phyloP scores from a whole-genome alignment of 169 alveolate species.

The Plasmodium coatneyi region DNA sequence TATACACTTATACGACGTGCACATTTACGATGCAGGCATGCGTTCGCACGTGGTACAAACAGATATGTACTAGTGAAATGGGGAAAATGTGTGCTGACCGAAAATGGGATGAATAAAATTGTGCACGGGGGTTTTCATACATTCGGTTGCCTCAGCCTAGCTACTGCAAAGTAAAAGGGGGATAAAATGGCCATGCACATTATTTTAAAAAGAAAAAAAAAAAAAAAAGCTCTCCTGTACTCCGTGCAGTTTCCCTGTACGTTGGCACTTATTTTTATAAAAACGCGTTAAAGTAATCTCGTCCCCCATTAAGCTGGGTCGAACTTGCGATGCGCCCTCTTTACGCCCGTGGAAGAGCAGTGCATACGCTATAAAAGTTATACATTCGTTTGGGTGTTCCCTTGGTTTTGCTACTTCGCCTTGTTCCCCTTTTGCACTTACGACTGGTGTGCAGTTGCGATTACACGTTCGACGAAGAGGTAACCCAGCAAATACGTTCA shows the following conservation, averaged over 20 bases:
- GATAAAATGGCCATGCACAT: not conserved
- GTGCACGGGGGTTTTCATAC: not conserved
- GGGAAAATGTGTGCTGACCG: not conserved
- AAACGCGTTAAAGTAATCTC: not conserved
- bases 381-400: not conserved
- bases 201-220: not conserved
- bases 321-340: not conserved
- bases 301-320: not conserved
- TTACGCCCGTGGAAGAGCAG: not conserved
- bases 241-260: not conserved
- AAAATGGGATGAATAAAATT: not conserved
- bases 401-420: not conserved
- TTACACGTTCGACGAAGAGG: not conserved
- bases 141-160: not conserved
- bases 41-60: not conserved
- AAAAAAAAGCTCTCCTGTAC: not conserved
- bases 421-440: not conserved
- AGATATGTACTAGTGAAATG: not conserved
- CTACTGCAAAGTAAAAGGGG: not conserved
- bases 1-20: not conserved
- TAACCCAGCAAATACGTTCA: not conserved
- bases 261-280: not conserved
- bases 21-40: not conserved
- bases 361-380: not conserved
- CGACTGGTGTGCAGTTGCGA: not conserved